Evolutionary conservation across 2,329 filamentous ascomycete genomes (phyloP), one percentile per base, ranked within the genome.

Genomic region (Westerdykella aurantiaca): DNA sequence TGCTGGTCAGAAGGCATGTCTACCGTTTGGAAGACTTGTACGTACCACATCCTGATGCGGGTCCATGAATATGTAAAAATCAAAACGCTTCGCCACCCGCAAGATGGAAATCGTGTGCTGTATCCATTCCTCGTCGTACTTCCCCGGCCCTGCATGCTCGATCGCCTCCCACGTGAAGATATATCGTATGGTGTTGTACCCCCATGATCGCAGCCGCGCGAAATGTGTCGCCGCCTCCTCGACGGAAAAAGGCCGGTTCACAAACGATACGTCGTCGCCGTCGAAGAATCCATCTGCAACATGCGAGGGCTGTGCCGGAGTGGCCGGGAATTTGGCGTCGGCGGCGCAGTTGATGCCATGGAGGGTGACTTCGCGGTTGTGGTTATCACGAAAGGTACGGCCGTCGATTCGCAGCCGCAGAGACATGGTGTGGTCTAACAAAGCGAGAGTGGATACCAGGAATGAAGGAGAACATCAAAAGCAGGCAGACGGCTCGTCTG

Each of bases 101-200:
- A 98, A 69, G 10, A 95, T 75, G 33, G 87, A 79, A 52, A 98
- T 88, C 1, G 93, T 98, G 64, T 95, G 88, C 53, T 86, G 77
- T 52, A 97, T 90, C 78, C 87, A 98, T 49, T 86, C 83, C 62
- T 98, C 88, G 58, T 98, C 94, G 66, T 97, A 98, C 60, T 80
- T 83, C 1, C 90, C 88, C 0, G 94, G 93, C 0, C 91, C 91
- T 1, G 82, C 83, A 46, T 93, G 86, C 69, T 98, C 93, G 64
- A 98, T 86, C n/a, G 93, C 91, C 69, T 98, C 93, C 93, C 93
- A 98, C 0, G 93, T 97, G 64, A 97, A 98, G 55, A 98, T 76
- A 68, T 98, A 98, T 62, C 93, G 81, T 54, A 98, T 90, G 0
- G 88, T 90, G 68, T 97, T 98, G 76, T 95, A 98, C 12, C 93